These are phyloP conservation scores for Apiotrichum laibachii DNA, from an alignment of 1,284 basidiomycete genomes.

Conservation along the genomic window DNA sequence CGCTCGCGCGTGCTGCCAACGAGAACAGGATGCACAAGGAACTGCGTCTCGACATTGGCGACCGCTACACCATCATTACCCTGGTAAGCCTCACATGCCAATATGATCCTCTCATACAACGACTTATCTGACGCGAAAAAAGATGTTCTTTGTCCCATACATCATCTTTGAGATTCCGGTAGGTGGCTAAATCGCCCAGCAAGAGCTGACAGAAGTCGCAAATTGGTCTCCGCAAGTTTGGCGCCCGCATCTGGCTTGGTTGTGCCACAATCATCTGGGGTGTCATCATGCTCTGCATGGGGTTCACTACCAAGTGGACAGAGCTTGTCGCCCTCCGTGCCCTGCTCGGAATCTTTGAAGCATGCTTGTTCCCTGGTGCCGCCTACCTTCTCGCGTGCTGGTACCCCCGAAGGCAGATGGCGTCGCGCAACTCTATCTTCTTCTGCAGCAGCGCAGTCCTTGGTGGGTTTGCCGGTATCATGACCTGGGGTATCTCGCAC, in stretches of 20 bases:
- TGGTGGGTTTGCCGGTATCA: constrained; percentile 8
- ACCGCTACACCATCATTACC: constrained; percentile 46
- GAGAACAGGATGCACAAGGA: constrained; percentile 27
- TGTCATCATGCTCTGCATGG: constrained; percentile 49
- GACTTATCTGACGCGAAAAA: too few relatives aligned
- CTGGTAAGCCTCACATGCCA: too few relatives aligned
- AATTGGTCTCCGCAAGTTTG: constrained; percentile 28
- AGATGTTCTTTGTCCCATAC: constrained; percentile 48
- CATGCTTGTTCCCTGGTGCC: constrained; percentile 46
- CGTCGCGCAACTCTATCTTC: constrained; percentile 47
- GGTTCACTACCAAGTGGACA: constrained; percentile 40
- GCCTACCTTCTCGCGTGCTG: constrained; percentile 52
- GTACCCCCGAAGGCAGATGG: constrained; percentile 54
- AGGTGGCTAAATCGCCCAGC: too few relatives aligned
- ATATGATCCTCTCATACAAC: too few relatives aligned
- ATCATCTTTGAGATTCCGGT: constrained; percentile 40
- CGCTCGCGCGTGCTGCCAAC: constrained; percentile 20
- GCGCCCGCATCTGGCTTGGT: constrained; percentile 19
- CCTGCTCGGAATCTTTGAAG: constrained; percentile 50
- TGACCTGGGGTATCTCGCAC: constrained; percentile 12
- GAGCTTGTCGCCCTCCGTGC: constrained; percentile 49
- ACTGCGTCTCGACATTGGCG: constrained; percentile 29
- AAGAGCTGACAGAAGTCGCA: constrained; percentile 12
- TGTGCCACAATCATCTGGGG: constrained; percentile 41
- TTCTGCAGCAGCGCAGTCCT: constrained; percentile 40